Evolutionary conservation across 768 basidiomycete species (phyloP).

Genomic region (Leucosporidium scottii): DNA sequence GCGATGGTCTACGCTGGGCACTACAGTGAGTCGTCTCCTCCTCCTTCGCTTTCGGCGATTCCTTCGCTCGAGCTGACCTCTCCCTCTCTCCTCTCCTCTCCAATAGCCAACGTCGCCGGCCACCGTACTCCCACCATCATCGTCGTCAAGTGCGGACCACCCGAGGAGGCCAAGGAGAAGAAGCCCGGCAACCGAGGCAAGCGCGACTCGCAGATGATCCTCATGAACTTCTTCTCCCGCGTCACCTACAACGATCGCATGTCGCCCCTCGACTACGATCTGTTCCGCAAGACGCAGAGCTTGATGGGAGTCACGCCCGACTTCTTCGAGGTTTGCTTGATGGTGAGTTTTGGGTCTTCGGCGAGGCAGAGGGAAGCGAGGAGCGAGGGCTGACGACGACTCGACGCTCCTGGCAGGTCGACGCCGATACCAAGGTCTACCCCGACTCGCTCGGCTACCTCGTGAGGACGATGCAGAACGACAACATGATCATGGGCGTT

Average conservation of each 20-base stretch:
- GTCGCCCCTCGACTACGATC: constrained; percentile 92
- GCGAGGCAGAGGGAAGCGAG: too few relatives aligned
- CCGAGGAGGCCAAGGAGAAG: constrained; percentile 74
- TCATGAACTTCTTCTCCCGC: constrained; percentile 99
- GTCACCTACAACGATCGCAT: constrained; percentile 99
- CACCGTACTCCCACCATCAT: constrained; percentile 89
- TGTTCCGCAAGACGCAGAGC: constrained; percentile 91
- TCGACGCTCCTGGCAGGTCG: constrained; percentile 56
- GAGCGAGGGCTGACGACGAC: not conserved
- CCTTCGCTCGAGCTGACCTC: constrained; percentile 35
- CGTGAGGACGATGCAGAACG: constrained; percentile 98
- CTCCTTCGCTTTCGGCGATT: not conserved
- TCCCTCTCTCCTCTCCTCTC: not conserved
- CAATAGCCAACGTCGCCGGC: constrained; percentile 58
- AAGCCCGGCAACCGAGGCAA: constrained; percentile 98
- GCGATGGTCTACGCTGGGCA: constrained; percentile 99
- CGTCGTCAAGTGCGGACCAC: constrained; percentile 92
- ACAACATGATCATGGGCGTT: constrained; percentile 97
- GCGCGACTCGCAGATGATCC: constrained; percentile 93
- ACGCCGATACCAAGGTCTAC: constrained; percentile 95
- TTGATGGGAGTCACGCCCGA: constrained; percentile 99
- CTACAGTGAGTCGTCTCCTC: constrained; percentile 62
- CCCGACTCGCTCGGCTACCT: constrained; percentile 81
- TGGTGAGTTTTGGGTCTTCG: constrained; percentile 56
- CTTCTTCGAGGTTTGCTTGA: constrained; percentile 92